phyloP scores from a whole-genome alignment of 2,329 filamentous ascomycete genomes.

The Cercospora canescens region DNA sequence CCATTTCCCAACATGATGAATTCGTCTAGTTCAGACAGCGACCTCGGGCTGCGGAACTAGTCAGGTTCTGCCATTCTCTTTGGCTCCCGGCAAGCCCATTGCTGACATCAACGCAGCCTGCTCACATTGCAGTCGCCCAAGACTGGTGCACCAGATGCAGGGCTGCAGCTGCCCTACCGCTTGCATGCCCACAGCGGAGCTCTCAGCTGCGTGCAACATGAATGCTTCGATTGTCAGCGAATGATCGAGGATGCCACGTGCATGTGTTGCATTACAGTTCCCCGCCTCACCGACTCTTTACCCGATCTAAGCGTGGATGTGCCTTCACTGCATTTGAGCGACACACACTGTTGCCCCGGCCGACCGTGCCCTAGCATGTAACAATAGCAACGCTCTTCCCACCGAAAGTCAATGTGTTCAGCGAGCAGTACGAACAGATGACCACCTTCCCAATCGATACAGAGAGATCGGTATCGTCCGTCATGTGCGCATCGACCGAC shows the following conservation, averaged over 20 bases:
- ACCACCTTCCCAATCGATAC: not conserved
- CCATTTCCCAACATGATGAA: not conserved
- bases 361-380: not conserved
- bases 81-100: not conserved
- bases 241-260: not conserved
- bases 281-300: constrained; percentile 1
- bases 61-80: not conserved
- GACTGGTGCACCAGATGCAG: not conserved
- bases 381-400: not conserved
- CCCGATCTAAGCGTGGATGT: not conserved
- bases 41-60: not conserved
- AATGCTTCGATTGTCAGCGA: not conserved
- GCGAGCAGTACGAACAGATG: not conserved
- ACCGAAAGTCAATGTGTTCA: not conserved
- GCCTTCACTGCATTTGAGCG: not conserved
- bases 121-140: not conserved
- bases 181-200: not conserved
- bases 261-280: not conserved
- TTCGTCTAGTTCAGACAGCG: not conserved
- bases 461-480: not conserved
- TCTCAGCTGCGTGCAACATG: not conserved
- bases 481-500: not conserved
- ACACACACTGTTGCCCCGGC: not conserved
- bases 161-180: constrained; percentile 3
- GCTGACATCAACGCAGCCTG: not conserved